Evolutionary conservation across 768 basidiomycete species (phyloP).

Genomic region (Psilocybe tampanensis): DNA sequence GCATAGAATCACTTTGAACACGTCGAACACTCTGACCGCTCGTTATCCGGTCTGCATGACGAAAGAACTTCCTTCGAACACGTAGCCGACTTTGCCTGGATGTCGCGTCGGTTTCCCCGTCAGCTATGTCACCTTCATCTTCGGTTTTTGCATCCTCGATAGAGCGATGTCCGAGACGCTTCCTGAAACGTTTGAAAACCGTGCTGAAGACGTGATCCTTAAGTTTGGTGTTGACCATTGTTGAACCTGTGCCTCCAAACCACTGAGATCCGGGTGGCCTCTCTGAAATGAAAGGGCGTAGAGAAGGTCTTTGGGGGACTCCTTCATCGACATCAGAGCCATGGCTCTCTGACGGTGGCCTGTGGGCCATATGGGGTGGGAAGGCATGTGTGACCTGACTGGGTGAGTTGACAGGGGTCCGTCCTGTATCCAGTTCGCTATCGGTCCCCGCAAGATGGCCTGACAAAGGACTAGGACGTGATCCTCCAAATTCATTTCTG

Average conservation of each 20-base stretch:
- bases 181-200: constrained; percentile 74
- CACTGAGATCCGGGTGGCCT: constrained; percentile 47
- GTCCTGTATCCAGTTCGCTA: constrained; percentile 45
- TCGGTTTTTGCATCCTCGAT: constrained; percentile 44
- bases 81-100: constrained; percentile 20
- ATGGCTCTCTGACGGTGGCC: constrained; percentile 14
- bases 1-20: constrained; percentile 62
- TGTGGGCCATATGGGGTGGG: constrained; percentile 27
- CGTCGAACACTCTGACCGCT: constrained; percentile 53
- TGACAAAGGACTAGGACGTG: constrained; percentile 43
- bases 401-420: constrained; percentile 54
- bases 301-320: constrained; percentile 31
- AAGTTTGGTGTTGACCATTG: constrained; percentile 89
- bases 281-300: constrained; percentile 46
- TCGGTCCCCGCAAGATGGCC: constrained; percentile 39
- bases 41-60: constrained; percentile 40
- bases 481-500: constrained; percentile 12
- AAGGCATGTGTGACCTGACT: constrained; percentile 35
- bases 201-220: constrained; percentile 96
- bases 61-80: constrained; percentile 42
- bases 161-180: constrained; percentile 46
- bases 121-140: constrained; percentile 51
- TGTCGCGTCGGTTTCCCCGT: constrained; percentile 28
- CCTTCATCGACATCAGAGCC: constrained; percentile 35
- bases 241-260: constrained; percentile 92